Base-by-base conservation (phyloP, 805 yeast genomes). In the Kuraishia cidri region DNA sequence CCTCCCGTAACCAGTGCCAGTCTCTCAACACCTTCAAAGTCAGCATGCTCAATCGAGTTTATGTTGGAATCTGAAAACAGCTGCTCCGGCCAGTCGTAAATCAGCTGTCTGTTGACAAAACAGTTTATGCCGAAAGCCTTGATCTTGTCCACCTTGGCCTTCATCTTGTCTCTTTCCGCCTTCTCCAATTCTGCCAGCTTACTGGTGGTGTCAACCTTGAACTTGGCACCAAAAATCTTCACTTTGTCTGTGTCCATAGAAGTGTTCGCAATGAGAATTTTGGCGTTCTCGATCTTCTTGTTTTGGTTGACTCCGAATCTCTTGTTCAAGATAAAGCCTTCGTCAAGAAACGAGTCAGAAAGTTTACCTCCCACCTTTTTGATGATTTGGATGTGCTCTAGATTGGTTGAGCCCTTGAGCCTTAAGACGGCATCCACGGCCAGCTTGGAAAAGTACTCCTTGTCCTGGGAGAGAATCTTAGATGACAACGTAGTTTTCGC, bases 1-100 rank as follows among this genome's bases (percentile, higher is more conserved):
- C 96, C 98, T 33, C 98, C 98, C 9, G 97, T 88, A 21, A 87
- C 98, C 26, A 90, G 66, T 3, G 98, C 95, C 44, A 92, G 72
- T 54, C 97, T 78, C 65, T 92, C 98, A 35, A 92, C 85, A 50
- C 97, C 99, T 50, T 85, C 97, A 48, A 92, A 92, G 58, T 92
- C 98, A 11, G 98, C 97, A 54, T 92, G 98, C 59, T 92, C 98
- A 42, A 92, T 86, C 15, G 96, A 78, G 58, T 85, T 88, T 47
- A 92, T 83, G 34, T 78, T 75, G 27, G 86, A 60, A 45, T 90
- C 98, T 5, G 94, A 72, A 50, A 92, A 84, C 44, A 92, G 68
- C 60, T 85, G 96, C 62, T 92, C 98, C 17, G 98, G 98, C 72
- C 90, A 92, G 64, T 92, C 97, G 61, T 92, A 92, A 51, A 92